A percentile compares a stretch with the other conserved stretches of the same genome.
Evolutionary conservation across 352 stramenopile species (phyloP).

Genomic region (Plasmopara muralis): DNA sequence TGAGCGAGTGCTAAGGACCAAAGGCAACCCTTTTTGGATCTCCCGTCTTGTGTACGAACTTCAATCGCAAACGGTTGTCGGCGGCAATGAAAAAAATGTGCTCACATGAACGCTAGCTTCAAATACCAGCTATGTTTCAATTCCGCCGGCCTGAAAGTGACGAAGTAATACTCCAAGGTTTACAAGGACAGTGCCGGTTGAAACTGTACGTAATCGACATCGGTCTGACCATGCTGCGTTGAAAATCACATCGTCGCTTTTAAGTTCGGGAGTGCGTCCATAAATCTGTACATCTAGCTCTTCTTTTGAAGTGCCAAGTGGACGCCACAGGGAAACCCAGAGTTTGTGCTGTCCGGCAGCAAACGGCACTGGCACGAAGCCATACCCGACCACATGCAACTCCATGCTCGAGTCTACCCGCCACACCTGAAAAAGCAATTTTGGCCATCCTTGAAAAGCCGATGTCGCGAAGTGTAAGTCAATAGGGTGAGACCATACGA

Average conservation of each 20-base stretch:
- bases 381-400: constrained; percentile 46
- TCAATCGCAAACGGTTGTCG: constrained; percentile 11
- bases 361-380: constrained; percentile 54
- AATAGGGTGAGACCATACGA: constrained; percentile 58
- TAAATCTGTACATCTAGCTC: constrained; percentile 43
- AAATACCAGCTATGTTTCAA: constrained; percentile 10
- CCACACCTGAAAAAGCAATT: constrained; percentile 62
- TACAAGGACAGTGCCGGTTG: constrained; percentile 44
- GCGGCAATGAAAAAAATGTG: not conserved
- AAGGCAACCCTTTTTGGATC: constrained; percentile 31
- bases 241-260: constrained; percentile 52
- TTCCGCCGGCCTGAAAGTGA: constrained; percentile 34
- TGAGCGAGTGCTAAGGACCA: constrained; percentile 18
- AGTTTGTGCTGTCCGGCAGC: constrained; percentile 41
- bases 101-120: not conserved
- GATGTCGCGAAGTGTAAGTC: constrained; percentile 58
- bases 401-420: constrained; percentile 41
- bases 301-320: constrained; percentile 43
- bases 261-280: constrained; percentile 46
- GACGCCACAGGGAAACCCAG: constrained; percentile 46
- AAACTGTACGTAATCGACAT: constrained; percentile 57
- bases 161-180: constrained; percentile 43
- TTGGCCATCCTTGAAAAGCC: constrained; percentile 58
- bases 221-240: constrained; percentile 48
- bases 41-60: constrained; percentile 27